Percentiles rank a stretch among this genome's conserved stretches.
phyloP scores from a whole-genome alignment of 116 monocot species.

The Dioscorea cayenensis region DNA sequence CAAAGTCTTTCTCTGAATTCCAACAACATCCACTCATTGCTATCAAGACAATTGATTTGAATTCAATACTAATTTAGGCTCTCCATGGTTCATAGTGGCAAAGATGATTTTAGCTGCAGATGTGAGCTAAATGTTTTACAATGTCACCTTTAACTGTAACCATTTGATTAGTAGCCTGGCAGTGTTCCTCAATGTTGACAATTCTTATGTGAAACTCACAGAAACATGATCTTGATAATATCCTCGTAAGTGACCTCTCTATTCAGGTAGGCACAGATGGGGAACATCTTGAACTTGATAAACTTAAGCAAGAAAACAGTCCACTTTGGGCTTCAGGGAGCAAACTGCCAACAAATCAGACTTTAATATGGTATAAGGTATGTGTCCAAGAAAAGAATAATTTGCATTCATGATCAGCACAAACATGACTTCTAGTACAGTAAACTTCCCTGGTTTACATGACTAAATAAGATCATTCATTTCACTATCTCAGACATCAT shows the following conservation, averaged over 20 bases:
- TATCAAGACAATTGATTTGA: not conserved
- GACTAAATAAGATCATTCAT: not conserved
- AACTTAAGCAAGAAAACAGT: slow-evolving; percentile 17
- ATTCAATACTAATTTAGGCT: no score
- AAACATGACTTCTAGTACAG: not conserved
- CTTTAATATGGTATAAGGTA: slow-evolving; percentile 36
- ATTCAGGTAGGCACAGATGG: slow-evolving; percentile 31
- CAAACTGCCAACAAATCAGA: slow-evolving; percentile 21
- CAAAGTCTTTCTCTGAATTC: not conserved
- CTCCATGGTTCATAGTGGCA: no score
- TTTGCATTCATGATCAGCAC: not conserved
- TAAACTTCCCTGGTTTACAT: not conserved
- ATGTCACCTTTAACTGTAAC: no score
- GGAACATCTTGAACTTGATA: slow-evolving; percentile 26
- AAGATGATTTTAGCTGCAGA: no score
- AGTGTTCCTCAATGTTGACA: no score
- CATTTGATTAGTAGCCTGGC: no score
- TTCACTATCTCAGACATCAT: slow-evolving; percentile 20
- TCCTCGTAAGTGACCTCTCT: not conserved
- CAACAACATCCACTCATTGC: not conserved
- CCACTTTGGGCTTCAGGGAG: slow-evolving; percentile 22
- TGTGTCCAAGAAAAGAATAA: not conserved
- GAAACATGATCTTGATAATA: not conserved
- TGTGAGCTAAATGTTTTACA: no score
- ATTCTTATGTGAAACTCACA: not conserved